phyloP scores from a whole-genome alignment of 257 asterid species.

The Ajuga chamaepitys region DNA sequence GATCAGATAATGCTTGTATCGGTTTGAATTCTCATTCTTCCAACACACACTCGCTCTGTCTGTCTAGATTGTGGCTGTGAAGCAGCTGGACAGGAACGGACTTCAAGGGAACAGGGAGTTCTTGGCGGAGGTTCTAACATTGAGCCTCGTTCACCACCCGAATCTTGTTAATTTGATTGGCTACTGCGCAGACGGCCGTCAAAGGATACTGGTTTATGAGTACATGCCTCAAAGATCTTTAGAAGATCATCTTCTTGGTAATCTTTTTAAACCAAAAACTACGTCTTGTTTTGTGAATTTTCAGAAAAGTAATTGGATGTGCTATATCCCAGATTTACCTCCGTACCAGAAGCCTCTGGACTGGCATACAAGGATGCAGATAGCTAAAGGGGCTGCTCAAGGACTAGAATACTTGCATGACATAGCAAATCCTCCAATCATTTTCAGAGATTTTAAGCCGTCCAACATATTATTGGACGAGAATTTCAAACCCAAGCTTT shows the following conservation, averaged over 20 bases:
- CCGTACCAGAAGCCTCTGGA: slow-evolving; percentile 31
- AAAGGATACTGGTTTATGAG: slow-evolving; percentile 76
- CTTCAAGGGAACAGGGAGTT: slow-evolving; percentile 50
- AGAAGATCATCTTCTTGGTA: slow-evolving; percentile 77
- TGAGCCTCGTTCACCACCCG: slow-evolving; percentile 74
- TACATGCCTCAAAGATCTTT: slow-evolving; percentile 71
- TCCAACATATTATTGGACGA: slow-evolving; percentile 42
- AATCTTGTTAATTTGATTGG: slow-evolving; percentile 77
- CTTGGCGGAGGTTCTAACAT: slow-evolving; percentile 62
- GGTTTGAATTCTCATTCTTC: background rate
- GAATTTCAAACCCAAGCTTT: slow-evolving; percentile 38
- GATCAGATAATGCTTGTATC: background rate
- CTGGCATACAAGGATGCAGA: slow-evolving; percentile 50
- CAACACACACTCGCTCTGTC: background rate
- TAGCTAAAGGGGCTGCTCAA: slow-evolving; percentile 48
- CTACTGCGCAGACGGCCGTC: slow-evolving; percentile 87
- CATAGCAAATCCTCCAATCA: slow-evolving; percentile 34
- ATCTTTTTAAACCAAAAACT: background rate
- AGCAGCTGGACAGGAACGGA: slow-evolving; percentile 50
- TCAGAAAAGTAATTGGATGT: background rate
- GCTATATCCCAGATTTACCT: slow-evolving; percentile 18
- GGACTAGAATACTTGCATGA: slow-evolving; percentile 56
- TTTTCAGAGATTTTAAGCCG: slow-evolving; percentile 41
- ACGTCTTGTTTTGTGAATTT: background rate
- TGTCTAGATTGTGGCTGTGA: slow-evolving; percentile 47